Conservation (phyloP, 345 rosid species). For the Eucalyptus microcorys region DNA sequence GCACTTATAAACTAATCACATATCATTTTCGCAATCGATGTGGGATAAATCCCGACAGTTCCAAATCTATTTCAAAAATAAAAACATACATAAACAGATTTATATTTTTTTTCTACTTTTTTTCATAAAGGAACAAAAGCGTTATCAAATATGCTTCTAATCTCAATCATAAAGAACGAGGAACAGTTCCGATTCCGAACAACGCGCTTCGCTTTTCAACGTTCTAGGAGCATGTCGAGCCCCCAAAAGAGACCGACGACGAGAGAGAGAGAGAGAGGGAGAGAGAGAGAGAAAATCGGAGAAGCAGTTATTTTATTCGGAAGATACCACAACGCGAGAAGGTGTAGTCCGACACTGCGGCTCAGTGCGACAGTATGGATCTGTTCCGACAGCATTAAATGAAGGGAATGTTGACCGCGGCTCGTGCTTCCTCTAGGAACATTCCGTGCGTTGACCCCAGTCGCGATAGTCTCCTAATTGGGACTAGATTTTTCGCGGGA, state of each 20-base stretch:
- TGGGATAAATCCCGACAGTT: too few relatives aligned
- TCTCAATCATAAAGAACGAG: not conserved
- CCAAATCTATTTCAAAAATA: rapidly evolving
- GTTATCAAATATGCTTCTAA: too few relatives aligned
- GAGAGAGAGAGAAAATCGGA: not conserved
- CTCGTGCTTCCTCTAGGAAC: not conserved
- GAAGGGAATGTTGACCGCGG: not conserved
- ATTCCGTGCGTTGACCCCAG: not conserved
- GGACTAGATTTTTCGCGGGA: not conserved
- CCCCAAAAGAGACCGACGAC: not conserved
- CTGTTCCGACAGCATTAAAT: not conserved
- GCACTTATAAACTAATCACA: rapidly evolving
- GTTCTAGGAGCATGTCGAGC: not conserved
- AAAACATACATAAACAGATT: too few relatives aligned
- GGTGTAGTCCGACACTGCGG: not conserved
- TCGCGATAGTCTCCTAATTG: not conserved
- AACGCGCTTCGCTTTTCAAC: not conserved
- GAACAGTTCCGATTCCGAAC: not conserved
- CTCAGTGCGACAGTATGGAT: not conserved
- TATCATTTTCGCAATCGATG: rapidly evolving
- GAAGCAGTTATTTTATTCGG: not conserved
- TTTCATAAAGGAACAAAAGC: too few relatives aligned
- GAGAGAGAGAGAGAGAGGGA: not conserved
- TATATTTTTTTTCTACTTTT: too few relatives aligned
- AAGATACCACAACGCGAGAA: not conserved